These are phyloP conservation scores for Silene vulgaris DNA, from an alignment of 179 eudicot species.

Conservation along the genomic window DNA sequence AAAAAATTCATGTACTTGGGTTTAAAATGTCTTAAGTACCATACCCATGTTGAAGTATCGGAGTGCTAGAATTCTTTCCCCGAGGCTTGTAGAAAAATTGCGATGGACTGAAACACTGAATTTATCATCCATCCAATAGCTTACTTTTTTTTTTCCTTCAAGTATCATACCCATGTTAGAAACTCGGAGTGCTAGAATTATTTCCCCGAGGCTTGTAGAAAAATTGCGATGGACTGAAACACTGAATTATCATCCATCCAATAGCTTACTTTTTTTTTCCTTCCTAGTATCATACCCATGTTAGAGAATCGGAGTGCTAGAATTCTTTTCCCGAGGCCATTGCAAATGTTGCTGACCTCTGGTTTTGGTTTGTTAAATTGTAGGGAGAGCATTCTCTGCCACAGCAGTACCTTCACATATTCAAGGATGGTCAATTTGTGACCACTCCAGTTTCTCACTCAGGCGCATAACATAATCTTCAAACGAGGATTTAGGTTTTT, in stretches of 20 bases:
- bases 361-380: conserved; percentile 20
- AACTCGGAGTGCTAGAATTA: too few relatives aligned
- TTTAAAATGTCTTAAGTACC: too few relatives aligned
- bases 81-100: conserved; percentile 1
- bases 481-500: conserved; percentile 16
- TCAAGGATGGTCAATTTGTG: conserved; percentile 72
- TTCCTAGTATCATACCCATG: too few relatives aligned
- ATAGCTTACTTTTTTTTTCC: too few relatives aligned
- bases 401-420: conserved; percentile 76
- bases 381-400: conserved; percentile 93
- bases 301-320: too few relatives aligned
- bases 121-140: not conserved
- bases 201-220: conserved; percentile 5
- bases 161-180: too few relatives aligned
- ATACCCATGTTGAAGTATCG: too few relatives aligned
- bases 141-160: too few relatives aligned
- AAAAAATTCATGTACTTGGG: too few relatives aligned
- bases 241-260: not conserved
- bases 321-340: too few relatives aligned
- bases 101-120: not conserved
- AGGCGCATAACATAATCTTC: conserved; percentile 46
- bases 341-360: not conserved
- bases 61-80: not conserved
- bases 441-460: conserved; percentile 91
- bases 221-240: not conserved